Conservation (phyloP, 306 rosid species). For the Oxytropis ochrocephala region DNA sequence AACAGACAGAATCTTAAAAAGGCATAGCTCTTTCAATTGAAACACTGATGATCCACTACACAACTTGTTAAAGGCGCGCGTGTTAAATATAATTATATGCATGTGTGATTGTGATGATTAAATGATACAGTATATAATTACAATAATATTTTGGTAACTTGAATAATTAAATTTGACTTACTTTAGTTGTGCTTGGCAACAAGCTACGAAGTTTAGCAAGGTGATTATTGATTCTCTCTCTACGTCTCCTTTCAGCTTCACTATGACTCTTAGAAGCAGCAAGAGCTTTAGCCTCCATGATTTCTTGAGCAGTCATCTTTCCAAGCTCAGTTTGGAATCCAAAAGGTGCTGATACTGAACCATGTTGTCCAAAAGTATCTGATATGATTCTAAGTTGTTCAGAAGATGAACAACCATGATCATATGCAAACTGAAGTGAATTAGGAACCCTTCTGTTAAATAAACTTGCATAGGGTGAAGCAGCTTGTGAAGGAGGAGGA, state of each 20-base stretch:
- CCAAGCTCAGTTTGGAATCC: constrained; percentile 84
- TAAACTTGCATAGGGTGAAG: constrained; percentile 44
- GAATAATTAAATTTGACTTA: constrained; percentile 33
- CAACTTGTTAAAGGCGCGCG: background rate
- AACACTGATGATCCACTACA: background rate
- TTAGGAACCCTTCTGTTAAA: constrained; percentile 54
- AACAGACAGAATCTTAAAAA: constrained; percentile 26
- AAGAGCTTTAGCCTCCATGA: constrained; percentile 96
- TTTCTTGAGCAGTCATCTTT: constrained; percentile 85
- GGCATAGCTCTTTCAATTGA: constrained; percentile 13
- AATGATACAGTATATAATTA: background rate
- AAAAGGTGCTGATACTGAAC: constrained; percentile 46
- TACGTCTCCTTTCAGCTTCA: constrained; percentile 92
- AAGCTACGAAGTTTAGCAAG: constrained; percentile 85
- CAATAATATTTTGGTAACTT: background rate
- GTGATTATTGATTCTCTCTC: constrained; percentile 96
- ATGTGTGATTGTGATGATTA: background rate
- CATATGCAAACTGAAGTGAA: constrained; percentile 57
- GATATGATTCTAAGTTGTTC: constrained; percentile 77
- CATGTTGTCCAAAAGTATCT: constrained; percentile 57
- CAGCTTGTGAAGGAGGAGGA: constrained; percentile 14
- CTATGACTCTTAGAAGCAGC: constrained; percentile 95
- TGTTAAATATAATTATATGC: background rate
- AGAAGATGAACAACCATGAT: constrained; percentile 39
- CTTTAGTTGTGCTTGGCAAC: constrained; percentile 94